Conservation (phyloP, 345 rosid species). For the Nasturtium officinale region DNA sequence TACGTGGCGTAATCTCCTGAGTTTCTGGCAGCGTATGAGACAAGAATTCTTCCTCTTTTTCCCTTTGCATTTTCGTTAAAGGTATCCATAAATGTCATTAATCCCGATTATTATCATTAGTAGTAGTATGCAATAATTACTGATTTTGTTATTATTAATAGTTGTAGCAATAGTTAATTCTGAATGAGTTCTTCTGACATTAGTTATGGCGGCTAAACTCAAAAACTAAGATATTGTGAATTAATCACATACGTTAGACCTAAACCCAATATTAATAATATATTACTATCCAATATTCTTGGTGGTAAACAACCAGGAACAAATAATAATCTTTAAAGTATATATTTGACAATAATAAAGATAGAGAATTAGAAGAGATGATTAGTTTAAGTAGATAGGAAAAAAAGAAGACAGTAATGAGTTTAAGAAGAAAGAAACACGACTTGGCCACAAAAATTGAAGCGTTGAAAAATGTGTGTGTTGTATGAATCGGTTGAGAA, state of each 20-base stretch:
- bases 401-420: slow-evolving; percentile 1
- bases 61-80: slow-evolving; percentile 22
- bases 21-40: slow-evolving; percentile 40
- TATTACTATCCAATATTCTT: slow-evolving; percentile 15
- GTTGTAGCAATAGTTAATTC: slow-evolving; percentile 3
- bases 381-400: slow-evolving; percentile 46
- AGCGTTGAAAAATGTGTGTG: slow-evolving; percentile 67
- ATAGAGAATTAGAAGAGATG: slow-evolving; percentile 16
- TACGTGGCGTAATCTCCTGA: slow-evolving; percentile 35
- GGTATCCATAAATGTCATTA: slow-evolving; percentile 27
- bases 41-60: slow-evolving; percentile 27
- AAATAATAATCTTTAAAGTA: slow-evolving; percentile 10
- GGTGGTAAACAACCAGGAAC: slow-evolving; percentile 34
- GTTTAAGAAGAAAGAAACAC: slow-evolving; percentile 32
- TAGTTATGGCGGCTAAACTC: slow-evolving; percentile 30
- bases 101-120: not conserved
- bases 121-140: not conserved
- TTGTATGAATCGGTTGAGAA: slow-evolving; percentile 59
- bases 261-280: slow-evolving; percentile 31
- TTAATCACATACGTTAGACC: slow-evolving; percentile 44
- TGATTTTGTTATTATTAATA: not conserved
- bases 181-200: not conserved
- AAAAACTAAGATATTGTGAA: slow-evolving; percentile 34
- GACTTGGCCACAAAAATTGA: slow-evolving; percentile 32
- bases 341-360: not conserved